Evolutionary conservation across 148 eudicot genomes (phyloP).

Genomic region (Camellia granthamiana): DNA sequence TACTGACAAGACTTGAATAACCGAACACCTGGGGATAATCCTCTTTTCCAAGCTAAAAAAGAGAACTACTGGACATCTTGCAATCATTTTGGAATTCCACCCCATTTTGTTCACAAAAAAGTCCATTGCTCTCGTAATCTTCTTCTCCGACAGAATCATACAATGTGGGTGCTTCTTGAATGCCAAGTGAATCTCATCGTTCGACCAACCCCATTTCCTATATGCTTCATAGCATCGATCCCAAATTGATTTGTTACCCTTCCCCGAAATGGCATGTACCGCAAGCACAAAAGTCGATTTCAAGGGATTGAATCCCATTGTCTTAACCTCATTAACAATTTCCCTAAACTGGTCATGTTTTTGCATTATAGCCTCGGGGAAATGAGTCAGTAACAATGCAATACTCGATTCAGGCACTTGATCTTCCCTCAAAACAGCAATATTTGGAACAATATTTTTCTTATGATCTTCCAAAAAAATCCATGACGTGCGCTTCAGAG

Average conservation of each 20-base stretch:
- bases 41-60: neutral
- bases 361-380: neutral
- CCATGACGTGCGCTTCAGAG: neutral
- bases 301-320: constrained; percentile 9
- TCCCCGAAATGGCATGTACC: neutral
- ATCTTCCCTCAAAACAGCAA: neutral
- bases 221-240: neutral
- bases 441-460: neutral
- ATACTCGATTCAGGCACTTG: neutral
- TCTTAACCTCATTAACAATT: constrained; percentile 3
- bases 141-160: neutral
- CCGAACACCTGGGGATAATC: neutral
- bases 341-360: constrained; percentile 2
- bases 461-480: neutral
- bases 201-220: neutral
- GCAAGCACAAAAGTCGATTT: neutral
- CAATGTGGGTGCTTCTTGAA: neutral
- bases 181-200: neutral
- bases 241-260: neutral
- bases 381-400: neutral
- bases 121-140: neutral
- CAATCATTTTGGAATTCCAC: neutral
- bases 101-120: neutral
- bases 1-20: neutral
- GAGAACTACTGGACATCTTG: neutral